A percentile compares a stretch with the other conserved stretches of the same genome.
These are phyloP conservation scores for Botryotinia calthae DNA, from an alignment of 2,329 filamentous ascomycete species.

Conservation along the genomic window DNA sequence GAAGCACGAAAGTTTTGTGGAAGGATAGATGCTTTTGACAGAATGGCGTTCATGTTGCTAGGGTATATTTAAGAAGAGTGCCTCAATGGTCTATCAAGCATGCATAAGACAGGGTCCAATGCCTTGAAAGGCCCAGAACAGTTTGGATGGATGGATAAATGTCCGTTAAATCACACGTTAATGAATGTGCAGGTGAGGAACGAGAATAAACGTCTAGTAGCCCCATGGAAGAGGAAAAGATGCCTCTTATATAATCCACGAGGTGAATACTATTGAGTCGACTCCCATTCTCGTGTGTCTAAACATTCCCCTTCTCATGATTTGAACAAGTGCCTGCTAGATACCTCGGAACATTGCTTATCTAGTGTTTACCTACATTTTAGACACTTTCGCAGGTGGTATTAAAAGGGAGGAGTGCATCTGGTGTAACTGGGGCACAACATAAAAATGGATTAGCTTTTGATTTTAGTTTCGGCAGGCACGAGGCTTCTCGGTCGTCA, in stretches of 20 bases:
- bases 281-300: background rate
- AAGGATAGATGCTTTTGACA: conserved; percentile 15
- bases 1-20: conserved; percentile 6
- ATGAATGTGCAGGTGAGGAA: background rate
- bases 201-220: background rate
- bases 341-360: background rate
- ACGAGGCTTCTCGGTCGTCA: conserved; percentile 16
- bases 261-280: background rate
- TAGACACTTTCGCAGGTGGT: background rate
- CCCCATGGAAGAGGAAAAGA: background rate
- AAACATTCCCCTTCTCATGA: background rate
- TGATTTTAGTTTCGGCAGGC: conserved; percentile 16
- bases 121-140: background rate
- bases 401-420: conserved; percentile 11
- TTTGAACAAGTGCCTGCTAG: background rate
- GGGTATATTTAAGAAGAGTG: background rate
- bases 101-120: conserved; percentile 9
- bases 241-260: background rate
- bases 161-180: background rate
- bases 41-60: conserved; percentile 15
- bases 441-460: conserved; percentile 6
- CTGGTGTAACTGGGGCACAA: conserved; percentile 2
- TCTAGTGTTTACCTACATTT: background rate
- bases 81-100: background rate
- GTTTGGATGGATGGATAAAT: background rate